Conservation (phyloP, 768 basidiomycete species). For the Suillus spraguei region DNA sequence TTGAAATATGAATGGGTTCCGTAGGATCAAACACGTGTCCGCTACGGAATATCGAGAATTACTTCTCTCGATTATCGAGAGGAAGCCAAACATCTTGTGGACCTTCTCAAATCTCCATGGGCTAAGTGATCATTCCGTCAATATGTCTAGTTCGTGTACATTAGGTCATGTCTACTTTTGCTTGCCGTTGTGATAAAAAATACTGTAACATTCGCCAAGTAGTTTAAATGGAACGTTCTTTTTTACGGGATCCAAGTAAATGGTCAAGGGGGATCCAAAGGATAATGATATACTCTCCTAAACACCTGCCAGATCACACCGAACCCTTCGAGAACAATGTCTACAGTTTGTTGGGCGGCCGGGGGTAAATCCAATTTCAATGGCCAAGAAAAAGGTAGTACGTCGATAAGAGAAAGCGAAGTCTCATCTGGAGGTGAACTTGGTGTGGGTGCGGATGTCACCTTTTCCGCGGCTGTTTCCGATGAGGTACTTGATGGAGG, state of each 20-base stretch:
- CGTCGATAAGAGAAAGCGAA: conserved; percentile 22
- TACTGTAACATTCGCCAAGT: neutral
- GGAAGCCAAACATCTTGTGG: conserved; percentile 61
- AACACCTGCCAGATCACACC: conserved; percentile 32
- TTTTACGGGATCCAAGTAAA: neutral
- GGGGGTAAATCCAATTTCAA: conserved; percentile 30
- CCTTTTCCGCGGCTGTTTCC: conserved; percentile 13
- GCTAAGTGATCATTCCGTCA: conserved; percentile 32
- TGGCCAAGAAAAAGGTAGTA: conserved; percentile 32
- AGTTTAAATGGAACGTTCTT: neutral
- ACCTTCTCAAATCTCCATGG: conserved; percentile 65
- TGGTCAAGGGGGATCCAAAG: conserved; percentile 36
- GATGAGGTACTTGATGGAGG: conserved; percentile 13
- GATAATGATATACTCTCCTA: conserved; percentile 36
- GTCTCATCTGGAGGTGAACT: conserved; percentile 18
- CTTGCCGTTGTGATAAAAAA: neutral
- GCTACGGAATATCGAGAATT: conserved; percentile 80
- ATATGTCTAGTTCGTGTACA: neutral
- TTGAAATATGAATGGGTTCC: conserved; percentile 6
- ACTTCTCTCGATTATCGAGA: conserved; percentile 65
- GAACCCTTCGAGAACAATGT: conserved; percentile 31
- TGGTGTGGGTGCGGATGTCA: conserved; percentile 15
- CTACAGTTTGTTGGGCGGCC: conserved; percentile 22
- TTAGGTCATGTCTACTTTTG: neutral
- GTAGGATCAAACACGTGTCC: conserved; percentile 80